Evolutionary conservation across 305 asterid genomes (phyloP), one percentile per base, ranked within the genome.

Genomic region (Fraxinus albicans): DNA sequence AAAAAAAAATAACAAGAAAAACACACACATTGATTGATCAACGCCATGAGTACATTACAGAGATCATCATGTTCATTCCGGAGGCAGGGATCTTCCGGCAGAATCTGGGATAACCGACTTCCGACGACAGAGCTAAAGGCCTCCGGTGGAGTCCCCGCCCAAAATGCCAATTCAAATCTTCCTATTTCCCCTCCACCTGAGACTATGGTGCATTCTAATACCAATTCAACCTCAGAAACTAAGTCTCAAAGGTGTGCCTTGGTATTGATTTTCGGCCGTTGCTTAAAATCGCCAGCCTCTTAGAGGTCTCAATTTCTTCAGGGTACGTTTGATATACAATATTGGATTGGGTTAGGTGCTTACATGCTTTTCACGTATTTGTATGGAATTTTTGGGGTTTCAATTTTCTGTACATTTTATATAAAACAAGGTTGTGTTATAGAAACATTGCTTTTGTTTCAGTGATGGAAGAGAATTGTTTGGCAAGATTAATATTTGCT

Each of bases 1-100:
- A 23, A 34, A 40, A 42, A 77, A 15, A 3, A 38, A 35, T 6
- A 38, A 38, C 8, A 6, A 38, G 10, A 38, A 38, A 80, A 58
- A 21, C 21, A 27, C 10, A 4, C 36, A 12, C 58, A 3, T 50
- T 35, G 40, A 42, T 67, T 15, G 67, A 80, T 53, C 81, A 25
- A 67, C 36, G 35, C 74, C 76, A 85, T 82, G 88, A 79, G 60
- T 38, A 63, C 83, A 35, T 79, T 85, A 58, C 86, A 85, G 80
- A 76, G 88, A 69, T 82, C 88, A 85, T 79, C 88, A 2, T 70
- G 31, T 72, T 82, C 88, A 10, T 85, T 85, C 34, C 82, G 88
- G 73, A 74, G 88, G 73, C 88, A 85, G 74, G 88, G 88, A 47
- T 85, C 88, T 53, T 85, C 86, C 6, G 86, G 86, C 44, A 79